phyloP scores from a whole-genome alignment of 2,329 filamentous ascomycete species.

The Xylariomycetidae sp. region DNA sequence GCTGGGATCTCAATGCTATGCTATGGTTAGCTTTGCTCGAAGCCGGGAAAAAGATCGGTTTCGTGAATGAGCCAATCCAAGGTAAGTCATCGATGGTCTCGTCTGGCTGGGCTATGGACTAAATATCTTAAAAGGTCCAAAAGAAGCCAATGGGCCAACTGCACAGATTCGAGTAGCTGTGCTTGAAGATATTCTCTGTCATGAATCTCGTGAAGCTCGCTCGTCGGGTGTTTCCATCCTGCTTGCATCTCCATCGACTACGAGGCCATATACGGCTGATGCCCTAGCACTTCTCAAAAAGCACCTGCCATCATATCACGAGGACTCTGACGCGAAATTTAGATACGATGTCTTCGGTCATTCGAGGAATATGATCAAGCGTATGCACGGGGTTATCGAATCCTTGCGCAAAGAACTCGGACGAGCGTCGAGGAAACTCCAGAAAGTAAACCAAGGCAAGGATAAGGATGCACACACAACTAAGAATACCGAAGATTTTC shows the following conservation, averaged over 20 bases:
- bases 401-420: conserved; percentile 36
- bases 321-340: conserved; percentile 82
- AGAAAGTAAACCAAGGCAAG: conserved; percentile 11
- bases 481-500: conserved; percentile 1
- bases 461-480: neutral
- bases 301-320: conserved; percentile 68
- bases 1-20: conserved; percentile 49
- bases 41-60: conserved; percentile 63
- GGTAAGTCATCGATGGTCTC: conserved; percentile 6
- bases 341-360: conserved; percentile 75
- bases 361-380: conserved; percentile 70
- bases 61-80: conserved; percentile 63
- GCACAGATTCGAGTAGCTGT: conserved; percentile 36
- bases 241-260: conserved; percentile 69
- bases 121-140: conserved; percentile 11
- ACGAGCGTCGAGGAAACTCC: conserved; percentile 30
- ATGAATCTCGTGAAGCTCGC: conserved; percentile 61
- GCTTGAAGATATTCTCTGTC: conserved; percentile 48
- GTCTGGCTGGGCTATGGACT: conserved; percentile 4
- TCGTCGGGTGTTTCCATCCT: conserved; percentile 79
- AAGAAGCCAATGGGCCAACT: conserved; percentile 20
- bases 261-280: conserved; percentile 62
- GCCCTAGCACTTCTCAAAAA: conserved; percentile 59
- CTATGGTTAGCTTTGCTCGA: conserved; percentile 65
- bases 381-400: conserved; percentile 64